Base-by-base conservation (phyloP, 2,329 filamentous ascomycete species). In the Colletotrichum somersetense region DNA sequence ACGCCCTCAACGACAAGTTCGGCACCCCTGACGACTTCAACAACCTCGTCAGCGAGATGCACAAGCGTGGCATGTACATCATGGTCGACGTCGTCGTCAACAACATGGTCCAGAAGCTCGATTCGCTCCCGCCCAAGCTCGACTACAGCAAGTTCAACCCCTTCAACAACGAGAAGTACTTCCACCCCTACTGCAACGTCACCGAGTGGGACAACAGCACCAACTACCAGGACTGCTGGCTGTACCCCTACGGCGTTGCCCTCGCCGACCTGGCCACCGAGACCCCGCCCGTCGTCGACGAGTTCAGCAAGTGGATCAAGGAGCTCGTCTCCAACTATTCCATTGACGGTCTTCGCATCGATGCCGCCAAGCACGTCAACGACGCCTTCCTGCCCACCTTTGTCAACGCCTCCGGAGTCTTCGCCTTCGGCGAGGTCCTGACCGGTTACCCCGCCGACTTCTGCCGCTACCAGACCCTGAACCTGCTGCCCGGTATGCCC, bases 251-350 rank as follows among this genome's bases (percentile, higher is more conserved):
- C 26, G 85, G 83, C 26, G 85, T 89, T n/a, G 83, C 85, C 0
- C 86, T 93, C 1, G 89, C 91, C 0, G 91, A 93, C 74, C 78
- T 93, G 30, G 81, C 88, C 67, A 93, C 91, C 0, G 84, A 87
- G 46, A 81, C 83, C 35, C 62, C 80, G 0, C 78, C 80, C 1
- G 86, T 92, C 16, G 82, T 84, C 35, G 77, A 77, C 16, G 80
- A 87, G 4, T 89, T 88, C 78, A 81, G 88, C 67, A 79, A 82
- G 30, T 93, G 91, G 91, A 83, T 93, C 75, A 79, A 78, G 30
- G 81, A 82, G 58, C 82, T 92, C 0, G 86, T 92, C 2, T 78
- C 83, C 5, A 88, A 90, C 74, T 93, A 91, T 77, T 84, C 83
- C 23, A 89, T 92, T 81, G 89, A 89, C 77, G 88, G 89, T 6